Evolutionary conservation across 352 stramenopile species (phyloP).

Genomic region (Globisporangium paddicum): DNA sequence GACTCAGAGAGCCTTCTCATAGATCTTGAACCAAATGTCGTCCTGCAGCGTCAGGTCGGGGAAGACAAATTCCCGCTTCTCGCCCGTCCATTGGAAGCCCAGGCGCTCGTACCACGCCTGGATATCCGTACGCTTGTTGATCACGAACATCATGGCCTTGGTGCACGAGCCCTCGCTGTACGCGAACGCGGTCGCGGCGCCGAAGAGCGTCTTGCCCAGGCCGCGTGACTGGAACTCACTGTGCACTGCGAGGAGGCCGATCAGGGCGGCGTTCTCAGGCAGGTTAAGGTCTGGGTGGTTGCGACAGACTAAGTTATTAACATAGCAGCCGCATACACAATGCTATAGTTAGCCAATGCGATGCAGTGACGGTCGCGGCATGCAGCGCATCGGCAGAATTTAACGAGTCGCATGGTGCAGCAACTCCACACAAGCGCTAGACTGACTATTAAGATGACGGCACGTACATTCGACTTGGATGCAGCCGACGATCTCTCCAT

Average conservation of each 20-base stretch:
- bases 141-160: conserved; percentile 6
- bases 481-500: conserved; percentile 3
- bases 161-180: not conserved
- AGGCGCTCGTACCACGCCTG: conserved; percentile 8
- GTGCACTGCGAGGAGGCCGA: conserved; percentile 8
- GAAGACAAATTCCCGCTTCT: conserved; percentile 8
- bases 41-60: conserved; percentile 2
- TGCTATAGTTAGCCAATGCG: not conserved
- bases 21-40: conserved; percentile 10
- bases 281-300: not conserved
- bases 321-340: not conserved
- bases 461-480: conserved; percentile 13
- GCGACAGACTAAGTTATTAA: not conserved
- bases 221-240: conserved; percentile 8
- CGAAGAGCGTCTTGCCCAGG: conserved; percentile 1
- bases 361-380: too few relatives aligned
- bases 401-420: not conserved
- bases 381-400: too few relatives aligned
- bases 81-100: conserved; percentile 6
- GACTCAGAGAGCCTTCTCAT: not conserved
- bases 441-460: too few relatives aligned
- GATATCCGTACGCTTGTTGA: conserved; percentile 13
- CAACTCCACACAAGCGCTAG: too few relatives aligned
- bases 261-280: conserved; percentile 1
- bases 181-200: not conserved